phyloP scores from a whole-genome alignment of 2,329 filamentous ascomycete genomes.

The Aspergillus piperis region DNA sequence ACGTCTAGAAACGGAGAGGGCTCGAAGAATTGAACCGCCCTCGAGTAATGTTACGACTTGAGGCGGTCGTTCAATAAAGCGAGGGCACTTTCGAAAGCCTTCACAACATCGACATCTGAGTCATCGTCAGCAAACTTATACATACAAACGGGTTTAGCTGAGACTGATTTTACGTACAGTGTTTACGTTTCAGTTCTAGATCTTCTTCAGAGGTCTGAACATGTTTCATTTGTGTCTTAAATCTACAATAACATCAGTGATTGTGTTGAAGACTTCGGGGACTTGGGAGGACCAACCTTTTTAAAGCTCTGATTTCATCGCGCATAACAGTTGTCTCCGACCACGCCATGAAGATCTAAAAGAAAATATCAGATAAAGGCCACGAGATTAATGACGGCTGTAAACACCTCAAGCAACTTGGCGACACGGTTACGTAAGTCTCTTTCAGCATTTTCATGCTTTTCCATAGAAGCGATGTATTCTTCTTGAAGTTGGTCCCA shows the following conservation, averaged over 20 bases:
- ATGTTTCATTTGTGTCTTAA: constrained; percentile 76
- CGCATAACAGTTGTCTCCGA: constrained; percentile 69
- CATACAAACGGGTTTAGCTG: constrained; percentile 12
- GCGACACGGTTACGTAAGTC: constrained; percentile 68
- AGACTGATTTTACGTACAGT: constrained; percentile 61
- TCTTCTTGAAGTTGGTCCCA: constrained; percentile 75
- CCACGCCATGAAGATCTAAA: constrained; percentile 78
- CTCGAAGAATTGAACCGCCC: background rate
- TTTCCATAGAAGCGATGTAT: constrained; percentile 66
- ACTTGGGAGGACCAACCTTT: constrained; percentile 58
- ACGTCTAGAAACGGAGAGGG: background rate
- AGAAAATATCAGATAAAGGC: constrained; percentile 6
- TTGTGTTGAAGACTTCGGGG: background rate
- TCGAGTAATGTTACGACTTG: constrained; percentile 16
- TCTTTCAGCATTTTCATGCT: constrained; percentile 65
- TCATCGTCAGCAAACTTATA: constrained; percentile 18
- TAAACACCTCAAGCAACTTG: constrained; percentile 62
- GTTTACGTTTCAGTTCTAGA: constrained; percentile 72
- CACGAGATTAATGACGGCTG: background rate
- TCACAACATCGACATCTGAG: constrained; percentile 47
- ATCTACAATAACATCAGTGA: constrained; percentile 46
- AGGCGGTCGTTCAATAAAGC: constrained; percentile 43
- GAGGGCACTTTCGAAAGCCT: constrained; percentile 51
- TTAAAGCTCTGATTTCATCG: constrained; percentile 75
- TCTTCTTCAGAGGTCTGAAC: constrained; percentile 73